Conservation (phyloP, 2,329 filamentous ascomycete genomes). For the Didymella pinodella region DNA sequence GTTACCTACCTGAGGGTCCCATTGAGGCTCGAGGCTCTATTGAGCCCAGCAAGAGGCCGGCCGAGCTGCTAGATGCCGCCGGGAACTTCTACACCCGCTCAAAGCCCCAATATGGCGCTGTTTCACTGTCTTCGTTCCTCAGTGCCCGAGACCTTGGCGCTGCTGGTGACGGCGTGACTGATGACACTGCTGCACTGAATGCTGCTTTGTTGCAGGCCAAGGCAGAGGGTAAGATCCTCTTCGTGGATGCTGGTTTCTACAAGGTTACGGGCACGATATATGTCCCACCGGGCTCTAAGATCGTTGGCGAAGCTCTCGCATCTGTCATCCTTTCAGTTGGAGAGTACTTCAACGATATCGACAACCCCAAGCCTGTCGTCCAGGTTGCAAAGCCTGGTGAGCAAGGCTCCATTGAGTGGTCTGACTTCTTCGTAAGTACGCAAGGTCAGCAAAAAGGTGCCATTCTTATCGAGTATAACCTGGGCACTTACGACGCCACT, state of each 20-base stretch:
- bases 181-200: slow-evolving; percentile 84
- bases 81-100: slow-evolving; percentile 60
- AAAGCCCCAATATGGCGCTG: slow-evolving; percentile 57
- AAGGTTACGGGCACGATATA: slow-evolving; percentile 62
- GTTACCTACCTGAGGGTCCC: slow-evolving; percentile 51
- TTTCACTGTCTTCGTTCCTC: slow-evolving; percentile 71
- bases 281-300: slow-evolving; percentile 73
- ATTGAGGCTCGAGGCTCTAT: slow-evolving; percentile 55
- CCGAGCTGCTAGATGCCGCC: slow-evolving; percentile 54
- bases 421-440: slow-evolving; percentile 75
- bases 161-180: slow-evolving; percentile 82
- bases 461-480: slow-evolving; percentile 76
- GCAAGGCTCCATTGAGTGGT: slow-evolving; percentile 71
- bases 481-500: slow-evolving; percentile 61
- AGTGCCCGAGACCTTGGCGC: slow-evolving; percentile 59
- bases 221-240: slow-evolving; percentile 61
- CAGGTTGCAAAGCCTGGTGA: slow-evolving; percentile 72
- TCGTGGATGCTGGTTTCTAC: slow-evolving; percentile 67
- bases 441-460: slow-evolving; percentile 73
- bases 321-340: slow-evolving; percentile 83
- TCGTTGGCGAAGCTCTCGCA: slow-evolving; percentile 85
- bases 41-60: slow-evolving; percentile 52
- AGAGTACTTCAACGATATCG: slow-evolving; percentile 55
- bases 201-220: slow-evolving; percentile 71
- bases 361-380: slow-evolving; percentile 69